Conservation (phyloP, 2,329 filamentous ascomycete species). For the Blastomyces gilchristii region DNA sequence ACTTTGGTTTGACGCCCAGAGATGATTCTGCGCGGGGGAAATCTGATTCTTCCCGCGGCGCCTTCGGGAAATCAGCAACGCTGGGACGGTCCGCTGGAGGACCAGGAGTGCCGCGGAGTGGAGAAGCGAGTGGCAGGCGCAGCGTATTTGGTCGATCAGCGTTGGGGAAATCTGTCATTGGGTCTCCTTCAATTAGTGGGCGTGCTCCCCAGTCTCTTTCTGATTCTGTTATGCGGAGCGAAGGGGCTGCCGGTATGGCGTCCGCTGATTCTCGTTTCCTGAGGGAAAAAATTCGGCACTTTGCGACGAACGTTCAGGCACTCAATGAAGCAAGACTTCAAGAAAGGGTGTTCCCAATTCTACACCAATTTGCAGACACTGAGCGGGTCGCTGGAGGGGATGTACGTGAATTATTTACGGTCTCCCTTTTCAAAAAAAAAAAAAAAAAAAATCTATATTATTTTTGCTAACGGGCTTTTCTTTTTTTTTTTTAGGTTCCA, state of each 20-base stretch:
- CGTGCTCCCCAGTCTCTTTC: constrained; percentile 56
- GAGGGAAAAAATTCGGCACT: constrained; percentile 73
- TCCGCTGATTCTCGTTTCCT: constrained; percentile 64
- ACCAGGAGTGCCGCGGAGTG: constrained; percentile 34
- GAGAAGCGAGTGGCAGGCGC: constrained; percentile 32
- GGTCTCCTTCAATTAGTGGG: constrained; percentile 56
- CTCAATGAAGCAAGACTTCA: constrained; percentile 65
- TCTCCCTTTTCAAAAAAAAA: neutral
- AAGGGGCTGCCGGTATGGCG: constrained; percentile 36
- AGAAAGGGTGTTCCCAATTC: constrained; percentile 58
- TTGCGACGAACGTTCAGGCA: constrained; percentile 66
- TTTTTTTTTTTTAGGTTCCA: constrained; percentile 44
- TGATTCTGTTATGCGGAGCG: constrained; percentile 52
- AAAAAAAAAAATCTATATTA: neutral
- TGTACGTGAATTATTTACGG: constrained; percentile 28
- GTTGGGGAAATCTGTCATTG: constrained; percentile 77
- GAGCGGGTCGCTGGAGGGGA: constrained; percentile 60
- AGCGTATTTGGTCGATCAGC: constrained; percentile 60
- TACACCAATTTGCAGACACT: constrained; percentile 64
- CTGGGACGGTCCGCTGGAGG: constrained; percentile 30
- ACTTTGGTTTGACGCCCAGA: constrained; percentile 70
- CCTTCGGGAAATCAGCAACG: constrained; percentile 42
- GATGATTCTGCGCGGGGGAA: constrained; percentile 33
- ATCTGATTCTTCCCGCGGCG: constrained; percentile 28
- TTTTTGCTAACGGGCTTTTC: neutral